Percentiles rank a stretch among this genome's conserved stretches.
Evolutionary conservation across 1,284 basidiomycete species (phyloP).

Genomic region (Ustilago nuda): DNA sequence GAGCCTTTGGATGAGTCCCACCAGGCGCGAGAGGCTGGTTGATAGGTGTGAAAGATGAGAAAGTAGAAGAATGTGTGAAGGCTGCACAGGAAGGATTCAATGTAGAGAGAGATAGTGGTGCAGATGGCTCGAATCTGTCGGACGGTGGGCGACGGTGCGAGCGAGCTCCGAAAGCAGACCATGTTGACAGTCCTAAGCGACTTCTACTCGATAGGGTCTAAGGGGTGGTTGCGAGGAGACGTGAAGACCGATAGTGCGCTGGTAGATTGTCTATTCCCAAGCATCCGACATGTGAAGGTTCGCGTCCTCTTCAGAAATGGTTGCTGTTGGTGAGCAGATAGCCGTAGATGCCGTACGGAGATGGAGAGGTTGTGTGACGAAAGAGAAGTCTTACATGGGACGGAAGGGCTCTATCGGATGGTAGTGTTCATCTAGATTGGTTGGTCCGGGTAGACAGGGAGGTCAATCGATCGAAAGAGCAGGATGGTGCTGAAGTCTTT

Average conservation of each 20-base stretch:
- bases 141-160: constrained; percentile 37
- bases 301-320: neutral
- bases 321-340: neutral
- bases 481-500: constrained; percentile 2
- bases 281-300: neutral
- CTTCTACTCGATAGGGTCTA: neutral
- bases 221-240: no score
- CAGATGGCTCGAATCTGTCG: constrained; percentile 34
- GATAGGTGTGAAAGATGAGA: constrained; percentile 34
- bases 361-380: neutral
- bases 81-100: constrained; percentile 37
- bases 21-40: constrained; percentile 38
- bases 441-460: neutral
- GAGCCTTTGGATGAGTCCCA: constrained; percentile 48
- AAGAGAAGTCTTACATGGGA: neutral
- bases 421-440: neutral
- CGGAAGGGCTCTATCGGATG: neutral
- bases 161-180: constrained; percentile 36
- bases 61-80: constrained; percentile 38
- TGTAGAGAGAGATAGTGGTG: constrained; percentile 31
- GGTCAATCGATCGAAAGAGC: neutral
- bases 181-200: constrained; percentile 4
- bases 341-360: neutral
- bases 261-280: neutral
- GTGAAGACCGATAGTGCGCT: neutral